phyloP scores from a whole-genome alignment of 805 yeast species.

The Ogataea dorogensis region DNA sequence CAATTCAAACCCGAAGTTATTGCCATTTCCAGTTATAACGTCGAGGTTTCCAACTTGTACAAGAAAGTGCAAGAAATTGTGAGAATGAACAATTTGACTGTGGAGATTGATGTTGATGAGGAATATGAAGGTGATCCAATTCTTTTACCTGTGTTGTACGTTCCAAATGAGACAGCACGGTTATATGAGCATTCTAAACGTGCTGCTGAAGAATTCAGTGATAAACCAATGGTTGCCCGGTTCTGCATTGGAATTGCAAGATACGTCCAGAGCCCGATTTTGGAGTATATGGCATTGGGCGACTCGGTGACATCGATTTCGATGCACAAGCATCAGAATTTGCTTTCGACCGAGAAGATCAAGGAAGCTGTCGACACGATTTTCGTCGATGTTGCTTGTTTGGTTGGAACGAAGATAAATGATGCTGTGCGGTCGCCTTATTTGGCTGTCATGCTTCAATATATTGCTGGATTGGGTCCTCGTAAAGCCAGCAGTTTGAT shows the following conservation, averaged over 20 bases:
- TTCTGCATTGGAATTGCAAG: conserved; percentile 90
- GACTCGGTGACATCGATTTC: conserved; percentile 68
- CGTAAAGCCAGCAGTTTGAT: conserved; percentile 88
- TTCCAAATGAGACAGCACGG: conserved; percentile 90
- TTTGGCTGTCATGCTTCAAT: conserved; percentile 68
- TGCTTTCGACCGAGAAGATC: conserved; percentile 63
- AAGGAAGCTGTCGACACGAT: conserved; percentile 70
- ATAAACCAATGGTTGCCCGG: conserved; percentile 72
- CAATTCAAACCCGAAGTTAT: conserved; percentile 82
- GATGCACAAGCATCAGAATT: conserved; percentile 66
- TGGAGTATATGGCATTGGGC: conserved; percentile 81
- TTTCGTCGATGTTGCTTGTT: conserved; percentile 84
- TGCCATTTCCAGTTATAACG: conserved; percentile 85
- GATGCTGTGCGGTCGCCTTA: conserved; percentile 79
- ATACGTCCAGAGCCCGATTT: conserved; percentile 87
- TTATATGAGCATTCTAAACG: conserved; percentile 77
- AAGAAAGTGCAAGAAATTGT: conserved; percentile 57
- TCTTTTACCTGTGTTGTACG: conserved; percentile 69
- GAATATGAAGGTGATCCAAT: conserved; percentile 34
- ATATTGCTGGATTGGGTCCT: conserved; percentile 90
- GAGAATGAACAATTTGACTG: conserved; percentile 51
- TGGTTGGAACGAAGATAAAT: conserved; percentile 92
- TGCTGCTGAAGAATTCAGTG: conserved; percentile 78
- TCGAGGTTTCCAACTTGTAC: conserved; percentile 60
- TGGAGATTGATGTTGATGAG: conserved; percentile 44